Evolutionary conservation across 2,329 filamentous ascomycete genomes (phyloP).

Genomic region (Geosmithia putterillii): DNA sequence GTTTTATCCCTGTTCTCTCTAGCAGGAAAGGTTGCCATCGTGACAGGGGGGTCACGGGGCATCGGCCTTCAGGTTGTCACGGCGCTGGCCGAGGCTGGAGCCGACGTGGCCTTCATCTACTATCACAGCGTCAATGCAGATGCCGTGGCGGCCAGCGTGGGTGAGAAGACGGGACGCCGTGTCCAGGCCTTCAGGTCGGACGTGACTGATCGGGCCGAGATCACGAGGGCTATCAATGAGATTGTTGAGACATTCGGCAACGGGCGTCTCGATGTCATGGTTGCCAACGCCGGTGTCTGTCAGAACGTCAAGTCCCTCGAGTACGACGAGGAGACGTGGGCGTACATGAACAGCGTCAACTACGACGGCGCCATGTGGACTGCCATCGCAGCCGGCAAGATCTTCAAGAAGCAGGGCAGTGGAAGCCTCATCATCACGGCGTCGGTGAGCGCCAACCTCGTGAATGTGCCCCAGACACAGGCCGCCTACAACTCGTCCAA

Average conservation of each 20-base stretch:
- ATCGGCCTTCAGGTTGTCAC: conserved; percentile 4
- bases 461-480: conserved; percentile 62
- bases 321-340: conserved; percentile 25
- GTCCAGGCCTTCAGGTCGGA: conserved; percentile 24
- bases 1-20: conserved; percentile 2
- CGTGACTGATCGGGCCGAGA: conserved; percentile 15
- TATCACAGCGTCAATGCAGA: conserved; percentile 50
- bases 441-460: conserved; percentile 24
- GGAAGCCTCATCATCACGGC: conserved; percentile 26
- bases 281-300: conserved; percentile 28
- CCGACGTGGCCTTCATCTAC: conserved; percentile 4
- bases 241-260: conserved; percentile 20
- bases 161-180: neutral
- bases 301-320: conserved; percentile 21
- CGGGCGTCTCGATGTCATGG: conserved; percentile 22
- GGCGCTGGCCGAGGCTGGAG: conserved; percentile 3
- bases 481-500: conserved; percentile 62
- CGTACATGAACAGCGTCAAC: conserved; percentile 24
- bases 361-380: conserved; percentile 29
- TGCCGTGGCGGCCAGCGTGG: conserved; percentile 16
- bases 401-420: conserved; percentile 19
- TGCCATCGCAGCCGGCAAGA: conserved; percentile 24
- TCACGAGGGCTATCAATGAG: conserved; percentile 12
- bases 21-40: conserved; percentile 4
- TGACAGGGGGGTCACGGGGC: conserved; percentile 4